Evolutionary conservation across 2,329 filamentous ascomycete species (phyloP).

Genomic region (Alternaria brassicae): DNA sequence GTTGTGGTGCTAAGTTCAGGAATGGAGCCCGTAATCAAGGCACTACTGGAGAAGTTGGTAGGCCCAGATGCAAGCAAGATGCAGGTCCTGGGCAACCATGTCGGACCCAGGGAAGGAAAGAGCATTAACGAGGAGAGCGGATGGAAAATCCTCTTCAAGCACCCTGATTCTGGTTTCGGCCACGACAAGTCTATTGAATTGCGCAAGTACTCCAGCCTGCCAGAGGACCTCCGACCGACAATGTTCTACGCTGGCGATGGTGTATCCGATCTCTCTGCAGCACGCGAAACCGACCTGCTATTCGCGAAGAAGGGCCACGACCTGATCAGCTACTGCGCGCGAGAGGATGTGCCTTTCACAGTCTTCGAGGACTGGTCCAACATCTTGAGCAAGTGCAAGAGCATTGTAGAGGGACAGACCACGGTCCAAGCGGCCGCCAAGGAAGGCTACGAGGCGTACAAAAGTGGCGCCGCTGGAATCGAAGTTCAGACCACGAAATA

Average conservation of each 20-base stretch:
- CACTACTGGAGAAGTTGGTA: constrained; percentile 78
- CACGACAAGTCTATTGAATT: constrained; percentile 97
- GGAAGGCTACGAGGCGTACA: constrained; percentile 57
- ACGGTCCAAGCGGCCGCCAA: constrained; percentile 73
- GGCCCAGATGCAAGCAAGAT: constrained; percentile 81
- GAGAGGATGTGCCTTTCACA: constrained; percentile 84
- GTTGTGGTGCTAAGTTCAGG: constrained; percentile 91
- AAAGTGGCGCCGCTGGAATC: constrained; percentile 54
- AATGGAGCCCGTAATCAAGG: constrained; percentile 90
- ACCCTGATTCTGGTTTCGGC: constrained; percentile 83
- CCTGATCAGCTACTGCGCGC: constrained; percentile 85
- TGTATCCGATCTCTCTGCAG: constrained; percentile 63
- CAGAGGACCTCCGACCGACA: constrained; percentile 72
- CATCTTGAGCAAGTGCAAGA: constrained; percentile 77
- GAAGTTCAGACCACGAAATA: constrained; percentile 29
- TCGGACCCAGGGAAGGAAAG: constrained; percentile 71
- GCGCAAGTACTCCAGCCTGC: constrained; percentile 80
- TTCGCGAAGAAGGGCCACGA: constrained; percentile 94
- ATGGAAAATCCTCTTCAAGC: constrained; percentile 88
- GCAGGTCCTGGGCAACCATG: constrained; percentile 89
- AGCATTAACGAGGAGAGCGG: constrained; percentile 82
- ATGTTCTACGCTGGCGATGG: constrained; percentile 84
- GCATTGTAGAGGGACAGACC: constrained; percentile 74
- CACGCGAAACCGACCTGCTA: constrained; percentile 88
- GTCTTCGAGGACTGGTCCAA: constrained; percentile 84